phyloP scores from a whole-genome alignment of 2,329 filamentous ascomycete species.

The Fusarium ramigenum region DNA sequence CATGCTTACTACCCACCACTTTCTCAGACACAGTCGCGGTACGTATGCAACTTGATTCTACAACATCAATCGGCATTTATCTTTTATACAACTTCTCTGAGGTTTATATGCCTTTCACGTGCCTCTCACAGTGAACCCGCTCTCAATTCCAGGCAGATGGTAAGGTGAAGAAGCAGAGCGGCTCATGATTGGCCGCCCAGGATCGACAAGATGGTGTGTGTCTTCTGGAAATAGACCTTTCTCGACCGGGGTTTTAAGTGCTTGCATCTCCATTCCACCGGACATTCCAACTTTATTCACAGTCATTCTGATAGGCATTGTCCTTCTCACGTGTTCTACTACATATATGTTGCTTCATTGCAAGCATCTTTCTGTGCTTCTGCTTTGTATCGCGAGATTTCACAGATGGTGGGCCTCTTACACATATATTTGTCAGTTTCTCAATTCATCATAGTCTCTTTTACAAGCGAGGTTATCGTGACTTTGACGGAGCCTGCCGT shows the following conservation, averaged over 20 bases:
- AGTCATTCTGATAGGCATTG: background rate
- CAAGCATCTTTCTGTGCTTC: background rate
- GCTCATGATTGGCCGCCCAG: slow-evolving; percentile 30
- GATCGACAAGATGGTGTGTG: slow-evolving; percentile 7
- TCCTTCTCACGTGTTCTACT: background rate
- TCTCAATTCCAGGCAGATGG: slow-evolving; percentile 27
- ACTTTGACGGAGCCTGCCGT: slow-evolving; percentile 2
- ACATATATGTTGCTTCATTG: background rate
- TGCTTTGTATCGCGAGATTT: background rate
- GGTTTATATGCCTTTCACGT: slow-evolving; percentile 7
- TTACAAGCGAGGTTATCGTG: slow-evolving; percentile 5
- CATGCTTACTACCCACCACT: background rate
- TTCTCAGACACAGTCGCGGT: background rate
- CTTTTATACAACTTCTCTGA: background rate
- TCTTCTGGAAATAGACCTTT: slow-evolving; percentile 29
- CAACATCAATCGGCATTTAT: background rate
- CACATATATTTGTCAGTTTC: background rate
- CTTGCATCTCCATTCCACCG: slow-evolving; percentile 32
- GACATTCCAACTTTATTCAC: background rate
- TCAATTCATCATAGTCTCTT: background rate
- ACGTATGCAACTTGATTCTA: background rate
- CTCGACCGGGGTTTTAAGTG: slow-evolving; percentile 42
- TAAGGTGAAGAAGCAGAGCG: slow-evolving; percentile 17
- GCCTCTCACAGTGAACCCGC: background rate
- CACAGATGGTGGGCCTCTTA: background rate